Percentiles rank a stretch among this genome's conserved stretches.
These are phyloP conservation scores for Colletotrichum kahawae DNA, from an alignment of 2,329 filamentous ascomycete genomes.

Conservation along the genomic window DNA sequence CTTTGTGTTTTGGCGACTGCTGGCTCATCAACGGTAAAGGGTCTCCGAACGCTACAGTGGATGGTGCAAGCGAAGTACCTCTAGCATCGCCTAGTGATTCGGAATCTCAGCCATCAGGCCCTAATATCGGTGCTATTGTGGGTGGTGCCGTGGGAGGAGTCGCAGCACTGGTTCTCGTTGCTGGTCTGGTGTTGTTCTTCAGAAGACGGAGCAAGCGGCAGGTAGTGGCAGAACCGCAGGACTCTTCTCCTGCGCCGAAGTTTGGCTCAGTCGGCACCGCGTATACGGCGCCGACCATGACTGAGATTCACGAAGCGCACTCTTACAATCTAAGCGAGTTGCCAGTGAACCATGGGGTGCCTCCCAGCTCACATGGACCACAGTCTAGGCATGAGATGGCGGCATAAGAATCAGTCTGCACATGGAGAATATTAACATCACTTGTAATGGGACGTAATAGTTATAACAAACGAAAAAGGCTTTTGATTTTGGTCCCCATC, in stretches of 20 bases:
- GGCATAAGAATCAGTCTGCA: not conserved
- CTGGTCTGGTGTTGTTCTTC: constrained; percentile 42
- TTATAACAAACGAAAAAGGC: constrained; percentile 4
- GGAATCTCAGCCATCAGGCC: constrained; percentile 21
- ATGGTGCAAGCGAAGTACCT: not conserved
- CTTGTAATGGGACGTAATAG: too few relatives aligned
- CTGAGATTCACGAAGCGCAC: not conserved
- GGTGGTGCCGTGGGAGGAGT: constrained; percentile 52
- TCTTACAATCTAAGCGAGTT: not conserved
- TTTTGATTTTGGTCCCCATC: not conserved
- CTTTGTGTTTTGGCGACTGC: not conserved
- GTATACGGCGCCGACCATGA: not conserved
- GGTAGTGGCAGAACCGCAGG: not conserved
- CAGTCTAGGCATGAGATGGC: not conserved
- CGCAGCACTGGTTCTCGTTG: constrained; percentile 42
- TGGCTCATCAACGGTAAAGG: not conserved
- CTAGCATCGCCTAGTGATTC: not conserved
- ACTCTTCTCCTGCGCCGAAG: not conserved
- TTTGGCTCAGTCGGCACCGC: not conserved
- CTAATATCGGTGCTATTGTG: constrained; percentile 43
- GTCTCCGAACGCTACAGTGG: not conserved
- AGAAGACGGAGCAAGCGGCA: constrained; percentile 31
- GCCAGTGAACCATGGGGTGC: not conserved
- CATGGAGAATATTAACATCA: fast-evolving
- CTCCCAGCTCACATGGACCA: fast-evolving